Evolutionary conservation across 441 rosid genomes (phyloP).

Genomic region (Erodium chrysanthum): DNA sequence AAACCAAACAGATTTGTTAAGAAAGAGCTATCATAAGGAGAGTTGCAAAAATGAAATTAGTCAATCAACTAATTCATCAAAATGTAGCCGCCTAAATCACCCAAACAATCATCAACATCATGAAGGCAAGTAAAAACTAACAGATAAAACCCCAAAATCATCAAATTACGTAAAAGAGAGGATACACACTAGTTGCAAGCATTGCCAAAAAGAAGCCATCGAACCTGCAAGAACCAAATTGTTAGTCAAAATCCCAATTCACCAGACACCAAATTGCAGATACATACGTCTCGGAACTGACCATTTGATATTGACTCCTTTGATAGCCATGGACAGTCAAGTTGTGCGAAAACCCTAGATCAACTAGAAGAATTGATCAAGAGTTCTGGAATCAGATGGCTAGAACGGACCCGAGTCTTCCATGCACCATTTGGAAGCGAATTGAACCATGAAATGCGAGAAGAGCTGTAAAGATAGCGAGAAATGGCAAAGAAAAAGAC

Average conservation of each 20-base stretch:
- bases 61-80: neutral
- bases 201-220: slow-evolving; percentile 98
- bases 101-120: neutral
- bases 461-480: neutral
- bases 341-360: neutral
- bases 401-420: neutral
- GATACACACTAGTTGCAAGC: slow-evolving; percentile 99
- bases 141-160: neutral
- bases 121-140: neutral
- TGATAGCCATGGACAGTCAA: slow-evolving; percentile 44
- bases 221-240: slow-evolving; percentile 50
- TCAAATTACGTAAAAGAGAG: slow-evolving; percentile 23
- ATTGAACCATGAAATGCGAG: slow-evolving; percentile 1
- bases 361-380: neutral
- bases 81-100: neutral
- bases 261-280: neutral
- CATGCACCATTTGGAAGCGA: neutral
- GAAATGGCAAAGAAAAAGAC: neutral
- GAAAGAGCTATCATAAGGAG: neutral
- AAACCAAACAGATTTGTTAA: slow-evolving; percentile 6
- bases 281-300: slow-evolving; percentile 20
- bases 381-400: neutral
- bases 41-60: neutral
- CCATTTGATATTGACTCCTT: slow-evolving; percentile 96
- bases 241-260: neutral